Percentiles rank a stretch among this genome's conserved stretches.
Evolutionary conservation across 306 rosid genomes (phyloP).

Genomic region (Cucumis melo): DNA sequence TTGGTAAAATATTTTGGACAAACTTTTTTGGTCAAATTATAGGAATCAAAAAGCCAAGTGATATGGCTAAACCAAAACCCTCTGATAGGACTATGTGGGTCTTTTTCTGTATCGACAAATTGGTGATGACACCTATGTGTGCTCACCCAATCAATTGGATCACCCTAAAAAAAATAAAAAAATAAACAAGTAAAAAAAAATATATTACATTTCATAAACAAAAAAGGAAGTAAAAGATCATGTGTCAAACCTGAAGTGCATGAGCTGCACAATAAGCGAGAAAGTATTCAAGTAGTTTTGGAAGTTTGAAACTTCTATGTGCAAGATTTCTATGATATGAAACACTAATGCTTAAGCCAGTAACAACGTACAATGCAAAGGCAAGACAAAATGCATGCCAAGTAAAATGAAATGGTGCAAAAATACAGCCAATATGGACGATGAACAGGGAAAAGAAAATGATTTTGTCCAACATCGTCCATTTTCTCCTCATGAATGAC

Average conservation of each 20-base stretch:
- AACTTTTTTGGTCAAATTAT: not conserved
- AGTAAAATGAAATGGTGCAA: slow-evolving; percentile 60
- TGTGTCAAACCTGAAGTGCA: not conserved
- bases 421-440: slow-evolving; percentile 42
- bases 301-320: slow-evolving; percentile 14
- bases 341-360: slow-evolving; percentile 54
- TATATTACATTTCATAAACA: too few species aligned
- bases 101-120: slow-evolving; percentile 55
- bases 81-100: not conserved
- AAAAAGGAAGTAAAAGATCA: too few species aligned
- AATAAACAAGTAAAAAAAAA: too few species aligned
- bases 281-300: not conserved
- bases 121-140: slow-evolving; percentile 83
- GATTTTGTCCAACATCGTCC: slow-evolving; percentile 20
- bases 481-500: not conserved
- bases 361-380: slow-evolving; percentile 36
- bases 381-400: slow-evolving; percentile 50
- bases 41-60: slow-evolving; percentile 25
- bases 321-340: slow-evolving; percentile 77
- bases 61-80: not conserved
- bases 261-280: not conserved
- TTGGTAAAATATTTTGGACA: not conserved
- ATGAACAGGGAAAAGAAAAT: slow-evolving; percentile 25
- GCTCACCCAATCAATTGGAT: slow-evolving; percentile 83
- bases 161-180: slow-evolving; percentile 31